Evolutionary conservation across 2,329 filamentous ascomycete species (phyloP).

Genomic region (Trichoderma semiorbis): DNA sequence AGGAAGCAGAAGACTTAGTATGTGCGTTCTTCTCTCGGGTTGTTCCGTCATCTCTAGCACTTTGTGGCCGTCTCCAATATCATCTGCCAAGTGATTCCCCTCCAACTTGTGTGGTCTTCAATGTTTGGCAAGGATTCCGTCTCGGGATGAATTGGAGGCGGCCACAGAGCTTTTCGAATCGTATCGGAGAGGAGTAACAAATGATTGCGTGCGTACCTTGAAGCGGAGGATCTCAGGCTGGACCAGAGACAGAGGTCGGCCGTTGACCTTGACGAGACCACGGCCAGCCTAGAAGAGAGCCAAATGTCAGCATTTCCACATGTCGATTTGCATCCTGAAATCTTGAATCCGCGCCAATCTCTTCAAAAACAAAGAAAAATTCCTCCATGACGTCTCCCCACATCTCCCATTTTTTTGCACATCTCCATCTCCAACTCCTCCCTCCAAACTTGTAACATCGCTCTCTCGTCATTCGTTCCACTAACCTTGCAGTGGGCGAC

Average conservation of each 20-base stretch:
- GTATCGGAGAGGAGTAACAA: background rate
- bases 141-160: background rate
- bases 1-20: slow-evolving; percentile 21
- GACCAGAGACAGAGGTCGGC: slow-evolving; percentile 88
- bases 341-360: background rate
- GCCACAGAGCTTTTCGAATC: background rate
- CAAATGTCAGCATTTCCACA: slow-evolving; percentile 30
- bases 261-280: slow-evolving; percentile 98
- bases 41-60: background rate
- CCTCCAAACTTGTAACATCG: background rate
- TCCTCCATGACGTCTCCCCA: background rate
- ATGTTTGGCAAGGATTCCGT: background rate
- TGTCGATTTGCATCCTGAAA: background rate
- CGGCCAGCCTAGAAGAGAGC: slow-evolving; percentile 36
- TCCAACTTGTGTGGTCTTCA: background rate
- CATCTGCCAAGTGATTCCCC: background rate
- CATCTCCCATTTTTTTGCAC: background rate
- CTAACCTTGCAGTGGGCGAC: slow-evolving; percentile 89
- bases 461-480: no score
- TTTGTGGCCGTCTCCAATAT: slow-evolving; percentile 3
- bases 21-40: background rate
- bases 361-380: background rate
- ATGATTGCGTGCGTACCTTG: slow-evolving; percentile 62
- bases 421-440: background rate
- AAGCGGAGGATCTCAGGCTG: slow-evolving; percentile 96